These are phyloP conservation scores for Tuber aestivum DNA, from an alignment of 495 filamentous ascomycete genomes.

Conservation along the genomic window DNA sequence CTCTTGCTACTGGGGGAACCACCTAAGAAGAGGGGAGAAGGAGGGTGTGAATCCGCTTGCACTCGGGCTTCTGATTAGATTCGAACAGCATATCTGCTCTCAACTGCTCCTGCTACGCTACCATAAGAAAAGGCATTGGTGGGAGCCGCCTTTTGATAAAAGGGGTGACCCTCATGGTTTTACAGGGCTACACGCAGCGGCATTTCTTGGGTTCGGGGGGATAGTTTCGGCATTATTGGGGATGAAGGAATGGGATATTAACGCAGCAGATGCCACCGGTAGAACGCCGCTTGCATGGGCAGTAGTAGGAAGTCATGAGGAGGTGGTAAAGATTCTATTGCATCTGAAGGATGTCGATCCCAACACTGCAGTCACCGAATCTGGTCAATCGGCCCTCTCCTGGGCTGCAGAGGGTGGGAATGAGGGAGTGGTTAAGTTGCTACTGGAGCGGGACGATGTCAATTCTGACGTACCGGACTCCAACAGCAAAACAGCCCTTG, in stretches of 20 bases:
- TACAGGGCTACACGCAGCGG: not conserved
- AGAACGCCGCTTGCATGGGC: not conserved
- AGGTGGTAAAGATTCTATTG: not conserved
- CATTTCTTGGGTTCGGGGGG: not conserved
- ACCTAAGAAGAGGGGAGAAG: not conserved
- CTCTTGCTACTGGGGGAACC: not conserved
- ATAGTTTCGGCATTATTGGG: not conserved
- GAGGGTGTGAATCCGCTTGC: not conserved
- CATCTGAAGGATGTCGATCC: not conserved
- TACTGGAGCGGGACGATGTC: not conserved
- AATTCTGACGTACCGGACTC: not conserved
- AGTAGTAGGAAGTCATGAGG: not conserved
- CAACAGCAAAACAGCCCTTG: not conserved
- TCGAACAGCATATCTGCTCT: not conserved
- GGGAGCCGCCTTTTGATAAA: not conserved
- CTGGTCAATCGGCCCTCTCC: not conserved
- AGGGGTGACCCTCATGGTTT: not conserved
- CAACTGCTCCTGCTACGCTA: not conserved
- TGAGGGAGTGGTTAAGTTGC: not conserved
- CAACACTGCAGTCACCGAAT: not conserved
- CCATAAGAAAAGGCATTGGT: fast-evolving
- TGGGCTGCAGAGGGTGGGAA: not conserved
- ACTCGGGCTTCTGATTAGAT: not conserved
- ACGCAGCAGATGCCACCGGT: not conserved
- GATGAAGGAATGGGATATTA: not conserved